These are phyloP conservation scores for Penicillium fimorum DNA, from an alignment of 495 filamentous ascomycete species.

Conservation along the genomic window DNA sequence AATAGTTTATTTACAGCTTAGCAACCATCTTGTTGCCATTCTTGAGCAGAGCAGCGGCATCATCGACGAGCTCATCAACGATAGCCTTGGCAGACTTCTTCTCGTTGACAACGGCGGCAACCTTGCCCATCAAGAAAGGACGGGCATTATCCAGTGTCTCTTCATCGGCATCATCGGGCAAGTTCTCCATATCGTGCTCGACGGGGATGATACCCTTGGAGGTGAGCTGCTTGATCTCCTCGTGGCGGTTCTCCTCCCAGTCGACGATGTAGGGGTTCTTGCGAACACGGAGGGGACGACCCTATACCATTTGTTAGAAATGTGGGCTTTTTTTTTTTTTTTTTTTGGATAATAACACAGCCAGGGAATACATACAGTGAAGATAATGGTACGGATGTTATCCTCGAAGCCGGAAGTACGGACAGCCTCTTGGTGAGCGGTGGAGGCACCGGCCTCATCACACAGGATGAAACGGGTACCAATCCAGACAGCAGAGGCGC, in stretches of 20 bases:
- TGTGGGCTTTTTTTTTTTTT: background rate
- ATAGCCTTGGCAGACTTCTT: slow-evolving; percentile 89
- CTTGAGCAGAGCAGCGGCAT: slow-evolving; percentile 69
- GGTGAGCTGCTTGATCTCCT: slow-evolving; percentile 90
- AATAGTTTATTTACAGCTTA: slow-evolving; percentile 56
- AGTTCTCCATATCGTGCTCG: slow-evolving; percentile 87
- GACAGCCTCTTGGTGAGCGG: slow-evolving; percentile 95
- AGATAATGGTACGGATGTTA: slow-evolving; percentile 94
- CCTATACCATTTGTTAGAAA: slow-evolving; percentile 45
- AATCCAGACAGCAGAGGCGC: slow-evolving; percentile 91
- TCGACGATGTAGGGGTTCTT: slow-evolving; percentile 89
- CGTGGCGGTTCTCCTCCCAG: slow-evolving; percentile 88
- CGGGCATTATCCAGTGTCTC: slow-evolving; percentile 88
- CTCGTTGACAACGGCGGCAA: slow-evolving; percentile 88
- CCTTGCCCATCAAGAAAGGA: slow-evolving; percentile 96
- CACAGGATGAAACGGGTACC: slow-evolving; percentile 92
- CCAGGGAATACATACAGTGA: slow-evolving; percentile 60
- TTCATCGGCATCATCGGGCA: slow-evolving; percentile 67
- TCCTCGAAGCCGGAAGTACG: slow-evolving; percentile 89
- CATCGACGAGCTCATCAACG: slow-evolving; percentile 90
- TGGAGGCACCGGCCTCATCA: slow-evolving; percentile 90
- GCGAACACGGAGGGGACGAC: slow-evolving; percentile 88
- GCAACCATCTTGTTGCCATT: slow-evolving; percentile 63
- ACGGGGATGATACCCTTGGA: slow-evolving; percentile 86
- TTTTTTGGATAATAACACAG: background rate